A percentile compares a stretch with the other conserved stretches of the same genome.
Evolutionary conservation across 2,329 filamentous ascomycete species (phyloP).

Genomic region (Lachnellula suecica): DNA sequence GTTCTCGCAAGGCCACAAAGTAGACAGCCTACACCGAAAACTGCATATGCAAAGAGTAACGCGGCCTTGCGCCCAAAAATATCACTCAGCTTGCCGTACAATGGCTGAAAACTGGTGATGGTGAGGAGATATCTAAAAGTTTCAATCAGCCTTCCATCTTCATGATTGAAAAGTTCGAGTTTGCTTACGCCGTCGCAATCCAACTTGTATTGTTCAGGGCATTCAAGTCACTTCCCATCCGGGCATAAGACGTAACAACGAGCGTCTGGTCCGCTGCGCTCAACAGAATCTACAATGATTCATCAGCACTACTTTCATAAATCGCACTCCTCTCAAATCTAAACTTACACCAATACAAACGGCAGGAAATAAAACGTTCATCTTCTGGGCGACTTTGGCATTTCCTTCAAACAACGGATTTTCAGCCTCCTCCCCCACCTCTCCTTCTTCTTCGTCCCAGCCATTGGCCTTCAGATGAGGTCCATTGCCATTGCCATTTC

Average conservation of each 20-base stretch:
- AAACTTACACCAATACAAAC: conserved; percentile 57
- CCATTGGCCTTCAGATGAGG: not conserved
- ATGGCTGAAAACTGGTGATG: conserved; percentile 71
- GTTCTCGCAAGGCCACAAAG: conserved; percentile 61
- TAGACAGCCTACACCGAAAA: conserved; percentile 66
- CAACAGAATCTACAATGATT: conserved; percentile 59
- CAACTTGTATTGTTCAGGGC: conserved; percentile 74
- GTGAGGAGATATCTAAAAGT: conserved; percentile 65
- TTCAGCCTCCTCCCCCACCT: conserved; percentile 10
- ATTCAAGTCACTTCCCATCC: conserved; percentile 73
- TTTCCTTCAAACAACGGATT: conserved; percentile 26
- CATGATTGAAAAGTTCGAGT: not conserved
- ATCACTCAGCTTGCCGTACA: conserved; percentile 70
- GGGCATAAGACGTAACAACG: conserved; percentile 74
- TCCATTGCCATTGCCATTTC: conserved; percentile 1
- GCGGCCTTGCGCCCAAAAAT: conserved; percentile 69
- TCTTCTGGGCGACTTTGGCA: conserved; percentile 35
- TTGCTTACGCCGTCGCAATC: conserved; percentile 59
- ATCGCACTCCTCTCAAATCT: not conserved
- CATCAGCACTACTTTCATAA: not conserved
- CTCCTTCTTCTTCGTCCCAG: conserved; percentile 14
- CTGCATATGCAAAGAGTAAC: conserved; percentile 61
- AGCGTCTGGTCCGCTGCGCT: conserved; percentile 76
- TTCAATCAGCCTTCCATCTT: not conserved
- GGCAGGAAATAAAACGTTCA: conserved; percentile 60